Percentiles rank a stretch among this genome's conserved stretches.
phyloP scores from a whole-genome alignment of 768 basidiomycete species.

The Tricholomella constricta region DNA sequence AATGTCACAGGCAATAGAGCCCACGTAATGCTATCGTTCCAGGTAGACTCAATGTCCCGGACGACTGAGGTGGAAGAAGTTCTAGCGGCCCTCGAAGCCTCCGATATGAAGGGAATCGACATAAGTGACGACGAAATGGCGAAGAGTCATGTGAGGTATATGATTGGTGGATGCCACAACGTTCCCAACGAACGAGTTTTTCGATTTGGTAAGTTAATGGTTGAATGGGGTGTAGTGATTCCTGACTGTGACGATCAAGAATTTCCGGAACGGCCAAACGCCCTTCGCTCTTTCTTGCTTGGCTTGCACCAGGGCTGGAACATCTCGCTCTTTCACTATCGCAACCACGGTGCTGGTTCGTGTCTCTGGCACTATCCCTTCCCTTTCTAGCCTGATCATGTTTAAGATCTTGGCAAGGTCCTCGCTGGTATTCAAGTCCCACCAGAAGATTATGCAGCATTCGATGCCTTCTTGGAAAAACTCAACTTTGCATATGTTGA shows the following conservation, averaged over 20 bases:
- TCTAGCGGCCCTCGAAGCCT: slow-evolving; percentile 57
- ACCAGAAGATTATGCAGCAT: slow-evolving; percentile 59
- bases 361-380: slow-evolving; percentile 15
- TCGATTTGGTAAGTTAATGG: slow-evolving; percentile 75
- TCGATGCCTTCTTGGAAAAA: slow-evolving; percentile 72
- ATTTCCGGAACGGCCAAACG: slow-evolving; percentile 94
- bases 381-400: slow-evolving; percentile 4
- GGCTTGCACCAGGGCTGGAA: slow-evolving; percentile 88
- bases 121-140: slow-evolving; percentile 95
- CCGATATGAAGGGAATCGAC: slow-evolving; percentile 83
- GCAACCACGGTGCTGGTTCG: slow-evolving; percentile 95
- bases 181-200: slow-evolving; percentile 89
- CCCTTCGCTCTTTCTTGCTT: slow-evolving; percentile 86
- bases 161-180: slow-evolving; percentile 82
- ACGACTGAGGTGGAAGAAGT: slow-evolving; percentile 65
- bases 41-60: slow-evolving; percentile 63
- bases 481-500: slow-evolving; percentile 90
- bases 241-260: slow-evolving; percentile 47
- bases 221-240: background rate
- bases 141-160: slow-evolving; percentile 91
- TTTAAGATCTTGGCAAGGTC: slow-evolving; percentile 85
- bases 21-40: slow-evolving; percentile 90
- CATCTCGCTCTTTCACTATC: slow-evolving; percentile 95
- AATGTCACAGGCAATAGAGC: slow-evolving; percentile 68
- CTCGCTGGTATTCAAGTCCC: slow-evolving; percentile 94